A percentile compares a stretch with the other conserved stretches of the same genome.
Evolutionary conservation across 2,329 filamentous ascomycete genomes (phyloP).

Genomic region (Diaporthe citrichinensis): DNA sequence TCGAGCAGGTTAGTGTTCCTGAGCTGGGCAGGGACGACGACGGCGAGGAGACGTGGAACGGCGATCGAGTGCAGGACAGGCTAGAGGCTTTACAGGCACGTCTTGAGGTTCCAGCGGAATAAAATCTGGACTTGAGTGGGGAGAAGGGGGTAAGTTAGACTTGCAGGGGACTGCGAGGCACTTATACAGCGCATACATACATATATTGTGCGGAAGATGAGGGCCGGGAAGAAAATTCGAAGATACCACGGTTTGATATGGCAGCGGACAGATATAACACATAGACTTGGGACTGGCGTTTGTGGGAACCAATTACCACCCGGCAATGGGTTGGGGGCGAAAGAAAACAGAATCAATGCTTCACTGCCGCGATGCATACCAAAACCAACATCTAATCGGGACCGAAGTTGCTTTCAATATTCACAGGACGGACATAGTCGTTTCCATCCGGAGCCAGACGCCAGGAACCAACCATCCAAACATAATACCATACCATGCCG

Average conservation of each 20-base stretch:
- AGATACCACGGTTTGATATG: slow-evolving; percentile 26
- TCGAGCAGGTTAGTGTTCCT: slow-evolving; percentile 94
- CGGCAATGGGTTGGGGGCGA: not conserved
- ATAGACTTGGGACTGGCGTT: slow-evolving; percentile 32
- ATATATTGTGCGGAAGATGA: not conserved
- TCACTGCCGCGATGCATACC: not conserved
- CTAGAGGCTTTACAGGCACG: slow-evolving; percentile 64
- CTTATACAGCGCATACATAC: not conserved
- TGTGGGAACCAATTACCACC: not conserved
- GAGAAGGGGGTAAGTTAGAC: not conserved
- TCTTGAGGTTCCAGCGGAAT: slow-evolving; percentile 44
- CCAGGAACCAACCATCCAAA: slow-evolving; percentile 30
- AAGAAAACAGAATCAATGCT: not conserved
- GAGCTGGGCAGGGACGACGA: slow-evolving; percentile 60
- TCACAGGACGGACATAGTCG: not conserved
- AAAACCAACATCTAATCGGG: slow-evolving; percentile 1
- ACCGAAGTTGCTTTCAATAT: slow-evolving; percentile 6
- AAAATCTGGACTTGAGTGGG: not conserved
- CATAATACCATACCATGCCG: not conserved
- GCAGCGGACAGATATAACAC: not conserved
- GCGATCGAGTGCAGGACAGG: slow-evolving; percentile 65
- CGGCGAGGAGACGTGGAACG: slow-evolving; percentile 74
- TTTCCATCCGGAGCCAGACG: slow-evolving; percentile 29
- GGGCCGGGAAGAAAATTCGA: not conserved
- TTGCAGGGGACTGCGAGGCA: not conserved